Conservation (phyloP, 2,329 filamentous ascomycete genomes). For the Zymoseptoria brevis region DNA sequence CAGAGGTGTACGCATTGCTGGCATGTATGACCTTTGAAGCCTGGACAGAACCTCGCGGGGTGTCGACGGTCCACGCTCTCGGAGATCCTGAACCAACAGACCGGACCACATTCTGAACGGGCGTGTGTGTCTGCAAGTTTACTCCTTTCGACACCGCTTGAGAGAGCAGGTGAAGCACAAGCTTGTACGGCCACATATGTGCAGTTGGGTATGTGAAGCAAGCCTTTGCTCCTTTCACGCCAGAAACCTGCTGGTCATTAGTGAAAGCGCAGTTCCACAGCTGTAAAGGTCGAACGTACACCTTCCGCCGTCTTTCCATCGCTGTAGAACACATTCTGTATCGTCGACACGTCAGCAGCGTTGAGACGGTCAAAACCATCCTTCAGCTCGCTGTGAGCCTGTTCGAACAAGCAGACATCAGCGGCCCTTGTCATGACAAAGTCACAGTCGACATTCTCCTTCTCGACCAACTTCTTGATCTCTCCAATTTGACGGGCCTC, state of each 20-base stretch:
- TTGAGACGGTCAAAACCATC: slow-evolving; percentile 27
- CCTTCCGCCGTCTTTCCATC: slow-evolving; percentile 25
- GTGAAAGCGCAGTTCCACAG: background rate
- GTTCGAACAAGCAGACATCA: slow-evolving; percentile 33
- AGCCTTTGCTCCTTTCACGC: slow-evolving; percentile 32
- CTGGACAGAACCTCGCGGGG: slow-evolving; percentile 20
- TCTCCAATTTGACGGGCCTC: slow-evolving; percentile 27
- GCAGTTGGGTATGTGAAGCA: slow-evolving; percentile 44
- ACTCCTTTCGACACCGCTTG: slow-evolving; percentile 40
- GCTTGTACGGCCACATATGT: slow-evolving; percentile 27
- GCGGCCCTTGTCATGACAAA: slow-evolving; percentile 36
- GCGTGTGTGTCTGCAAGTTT: slow-evolving; percentile 67
- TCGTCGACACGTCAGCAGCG: slow-evolving; percentile 20
- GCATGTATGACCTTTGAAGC: slow-evolving; percentile 28
- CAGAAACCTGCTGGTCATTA: slow-evolving; percentile 26
- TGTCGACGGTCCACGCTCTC: slow-evolving; percentile 14
- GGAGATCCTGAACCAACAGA: slow-evolving; percentile 28
- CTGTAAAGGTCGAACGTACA: slow-evolving; percentile 9
- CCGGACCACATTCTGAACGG: slow-evolving; percentile 69
- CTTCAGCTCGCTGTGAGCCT: slow-evolving; percentile 21
- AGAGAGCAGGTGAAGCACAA: slow-evolving; percentile 19
- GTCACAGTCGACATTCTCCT: slow-evolving; percentile 38
- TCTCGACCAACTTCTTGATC: slow-evolving; percentile 33
- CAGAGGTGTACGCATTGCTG: slow-evolving; percentile 21
- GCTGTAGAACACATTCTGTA: slow-evolving; percentile 26